Evolutionary conservation across 371 early-diverging fungal genomes (phyloP).

Genomic region (Mucor irregularis): DNA sequence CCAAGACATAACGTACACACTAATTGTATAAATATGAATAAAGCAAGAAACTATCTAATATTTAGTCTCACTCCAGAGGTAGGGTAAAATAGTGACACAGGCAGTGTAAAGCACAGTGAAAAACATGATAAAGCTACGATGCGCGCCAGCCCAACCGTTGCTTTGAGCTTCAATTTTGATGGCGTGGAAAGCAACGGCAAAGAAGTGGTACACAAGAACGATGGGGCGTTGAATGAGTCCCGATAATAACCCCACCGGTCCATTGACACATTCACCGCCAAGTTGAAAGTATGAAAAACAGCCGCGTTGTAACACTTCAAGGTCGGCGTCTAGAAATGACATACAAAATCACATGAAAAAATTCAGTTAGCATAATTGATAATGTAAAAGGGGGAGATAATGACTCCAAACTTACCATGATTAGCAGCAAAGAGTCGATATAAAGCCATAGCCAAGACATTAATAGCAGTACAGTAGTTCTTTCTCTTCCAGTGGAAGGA

Average conservation of each 20-base stretch:
- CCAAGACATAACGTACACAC: too few relatives aligned
- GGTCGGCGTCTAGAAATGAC: constrained; percentile 26
- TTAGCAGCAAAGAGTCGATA: constrained; percentile 81
- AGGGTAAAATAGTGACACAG: constrained; percentile 57
- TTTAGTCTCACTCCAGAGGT: constrained; percentile 36
- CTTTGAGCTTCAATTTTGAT: constrained; percentile 43
- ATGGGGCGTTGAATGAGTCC: constrained; percentile 68
- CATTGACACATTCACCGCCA: constrained; percentile 77
- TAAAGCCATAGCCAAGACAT: constrained; percentile 89
- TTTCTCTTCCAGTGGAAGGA: constrained; percentile 78
- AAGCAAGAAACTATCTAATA: constrained; percentile 3
- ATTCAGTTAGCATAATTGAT: too few relatives aligned
- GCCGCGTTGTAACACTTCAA: constrained; percentile 73
- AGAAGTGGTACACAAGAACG: constrained; percentile 77
- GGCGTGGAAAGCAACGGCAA: constrained; percentile 79
- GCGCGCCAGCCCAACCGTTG: constrained; percentile 40
- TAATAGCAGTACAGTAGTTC: constrained; percentile 72
- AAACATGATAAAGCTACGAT: constrained; percentile 41
- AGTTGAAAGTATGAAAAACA: constrained; percentile 84
- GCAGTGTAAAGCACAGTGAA: constrained; percentile 55
- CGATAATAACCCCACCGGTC: constrained; percentile 81
- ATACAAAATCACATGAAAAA: neutral
- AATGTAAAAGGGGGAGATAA: too few relatives aligned
- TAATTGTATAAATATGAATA: neutral
- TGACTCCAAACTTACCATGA: constrained; percentile 18